Evolutionary conservation across 305 asterid species (phyloP).

Genomic region (Ajuga reptans): DNA sequence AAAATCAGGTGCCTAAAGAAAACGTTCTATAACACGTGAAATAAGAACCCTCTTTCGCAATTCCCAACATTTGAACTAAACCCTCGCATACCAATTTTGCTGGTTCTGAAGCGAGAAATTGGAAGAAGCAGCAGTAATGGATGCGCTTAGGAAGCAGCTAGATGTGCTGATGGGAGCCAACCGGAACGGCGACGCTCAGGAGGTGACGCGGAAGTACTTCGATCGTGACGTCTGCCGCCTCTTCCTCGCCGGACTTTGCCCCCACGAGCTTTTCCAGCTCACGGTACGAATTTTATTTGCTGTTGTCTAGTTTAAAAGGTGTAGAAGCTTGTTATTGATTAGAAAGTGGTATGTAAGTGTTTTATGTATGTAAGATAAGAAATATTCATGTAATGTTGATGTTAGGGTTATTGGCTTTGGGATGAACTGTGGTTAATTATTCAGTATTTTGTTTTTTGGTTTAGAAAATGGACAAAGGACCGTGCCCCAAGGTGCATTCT

Average conservation of each 20-base stretch:
- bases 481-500: conserved; percentile 81
- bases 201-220: conserved; percentile 81
- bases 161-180: conserved; percentile 95
- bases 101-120: not conserved
- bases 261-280: conserved; percentile 93
- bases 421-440: not conserved
- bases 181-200: conserved; percentile 80
- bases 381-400: not conserved
- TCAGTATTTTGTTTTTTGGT: conserved; percentile 7
- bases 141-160: conserved; percentile 90
- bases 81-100: conserved; percentile 18
- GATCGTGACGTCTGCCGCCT: conserved; percentile 98
- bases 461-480: conserved; percentile 92
- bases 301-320: not conserved
- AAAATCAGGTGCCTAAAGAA: not conserved
- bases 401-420: not conserved
- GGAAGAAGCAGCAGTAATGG: conserved; percentile 42
- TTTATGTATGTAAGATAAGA: not conserved
- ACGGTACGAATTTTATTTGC: conserved; percentile 42
- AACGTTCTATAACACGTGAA: not conserved
- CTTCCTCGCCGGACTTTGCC: conserved; percentile 88
- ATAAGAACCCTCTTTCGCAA: not conserved
- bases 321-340: not conserved
- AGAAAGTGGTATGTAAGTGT: too few relatives aligned
- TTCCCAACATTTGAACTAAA: conserved; percentile 19